These are phyloP conservation scores for Cocos nucifera DNA, from an alignment of 176 grass and related monocot genomes.

Conservation along the genomic window DNA sequence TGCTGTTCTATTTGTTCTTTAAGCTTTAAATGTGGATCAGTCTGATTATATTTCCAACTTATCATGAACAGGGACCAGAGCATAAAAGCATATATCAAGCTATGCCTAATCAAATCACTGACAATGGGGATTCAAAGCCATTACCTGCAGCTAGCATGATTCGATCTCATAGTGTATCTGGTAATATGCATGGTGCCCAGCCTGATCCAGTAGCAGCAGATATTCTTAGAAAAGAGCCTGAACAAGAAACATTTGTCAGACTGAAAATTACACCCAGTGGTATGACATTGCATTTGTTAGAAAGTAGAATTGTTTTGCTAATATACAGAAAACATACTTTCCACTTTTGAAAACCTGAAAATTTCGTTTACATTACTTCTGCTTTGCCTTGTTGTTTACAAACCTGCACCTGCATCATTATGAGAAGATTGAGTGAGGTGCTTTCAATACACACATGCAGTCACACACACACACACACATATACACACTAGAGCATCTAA, in stretches of 20 bases:
- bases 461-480: too few species aligned
- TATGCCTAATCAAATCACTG: constrained; percentile 33
- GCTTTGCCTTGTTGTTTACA: too few species aligned
- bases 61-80: constrained; percentile 35
- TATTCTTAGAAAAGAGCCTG: constrained; percentile 86
- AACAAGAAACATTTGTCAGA: constrained; percentile 75
- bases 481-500: too few species aligned
- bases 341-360: too few species aligned
- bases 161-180: constrained; percentile 76
- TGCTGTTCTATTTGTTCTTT: too few species aligned
- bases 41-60: background rate
- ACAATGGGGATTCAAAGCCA: constrained; percentile 42
- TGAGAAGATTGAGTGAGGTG: too few species aligned
- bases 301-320: too few species aligned
- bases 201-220: constrained; percentile 87
- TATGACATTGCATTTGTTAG: constrained; percentile 16
- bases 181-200: constrained; percentile 63
- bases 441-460: too few species aligned
- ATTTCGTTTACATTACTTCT: too few species aligned
- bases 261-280: constrained; percentile 72
- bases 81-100: constrained; percentile 38
- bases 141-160: constrained; percentile 69
- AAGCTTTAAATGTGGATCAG: too few species aligned
- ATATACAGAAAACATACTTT: too few species aligned
- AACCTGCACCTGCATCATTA: too few species aligned